Conservation (phyloP, 1,284 basidiomycete genomes). For the Malassezia restricta region DNA sequence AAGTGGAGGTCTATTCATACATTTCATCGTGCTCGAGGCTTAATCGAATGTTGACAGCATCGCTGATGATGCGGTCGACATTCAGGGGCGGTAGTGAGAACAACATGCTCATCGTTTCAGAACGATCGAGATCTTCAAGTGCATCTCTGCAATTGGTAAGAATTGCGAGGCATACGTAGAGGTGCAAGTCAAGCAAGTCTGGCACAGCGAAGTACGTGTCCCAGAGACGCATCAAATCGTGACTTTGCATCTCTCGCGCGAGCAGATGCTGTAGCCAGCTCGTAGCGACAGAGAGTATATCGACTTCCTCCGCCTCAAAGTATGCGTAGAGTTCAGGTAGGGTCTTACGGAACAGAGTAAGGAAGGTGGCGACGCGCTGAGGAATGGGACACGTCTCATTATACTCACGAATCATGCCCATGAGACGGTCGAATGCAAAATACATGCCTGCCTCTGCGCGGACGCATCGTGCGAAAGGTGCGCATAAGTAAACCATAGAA, state of each 20-base stretch:
- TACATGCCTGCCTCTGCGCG: conserved; percentile 46
- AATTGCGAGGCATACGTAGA: conserved; percentile 46
- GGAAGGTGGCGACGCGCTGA: conserved; percentile 38
- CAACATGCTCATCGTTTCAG: conserved; percentile 43
- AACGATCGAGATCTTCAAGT: conserved; percentile 45
- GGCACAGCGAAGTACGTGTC: conserved; percentile 44
- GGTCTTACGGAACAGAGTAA: conserved; percentile 42
- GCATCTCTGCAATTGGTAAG: conserved; percentile 45
- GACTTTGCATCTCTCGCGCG: conserved; percentile 39
- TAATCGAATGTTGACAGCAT: conserved; percentile 41
- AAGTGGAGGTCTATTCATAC: conserved; percentile 5
- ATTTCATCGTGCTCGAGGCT: conserved; percentile 25
- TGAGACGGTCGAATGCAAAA: conserved; percentile 45
- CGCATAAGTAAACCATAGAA: conserved; percentile 41
- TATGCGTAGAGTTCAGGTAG: conserved; percentile 45
- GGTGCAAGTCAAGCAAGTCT: conserved; percentile 43
- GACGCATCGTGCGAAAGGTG: conserved; percentile 44
- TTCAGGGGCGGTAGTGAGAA: conserved; percentile 41
- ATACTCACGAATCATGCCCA: conserved; percentile 31
- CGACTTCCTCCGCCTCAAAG: conserved; percentile 46
- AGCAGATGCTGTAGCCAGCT: conserved; percentile 43
- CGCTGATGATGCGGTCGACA: conserved; percentile 43
- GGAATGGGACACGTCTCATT: conserved; percentile 27
- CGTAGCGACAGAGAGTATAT: conserved; percentile 38
- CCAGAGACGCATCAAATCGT: conserved; percentile 43